Base-by-base conservation (phyloP, 2,329 filamentous ascomycete genomes). In the Metarhizium humberi region DNA sequence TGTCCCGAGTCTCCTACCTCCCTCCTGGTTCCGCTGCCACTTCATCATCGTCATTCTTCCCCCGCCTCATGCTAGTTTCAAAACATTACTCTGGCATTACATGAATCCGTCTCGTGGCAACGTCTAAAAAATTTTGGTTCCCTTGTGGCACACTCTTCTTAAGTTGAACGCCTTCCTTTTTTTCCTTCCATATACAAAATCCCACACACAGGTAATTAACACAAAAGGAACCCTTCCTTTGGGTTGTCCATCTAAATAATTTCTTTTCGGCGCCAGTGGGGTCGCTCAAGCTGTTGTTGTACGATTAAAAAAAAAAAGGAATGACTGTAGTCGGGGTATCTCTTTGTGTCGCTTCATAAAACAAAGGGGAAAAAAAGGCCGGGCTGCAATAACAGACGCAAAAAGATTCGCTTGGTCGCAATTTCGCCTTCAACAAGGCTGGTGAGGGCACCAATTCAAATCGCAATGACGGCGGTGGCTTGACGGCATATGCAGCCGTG, bases 241-340 rank as follows among this genome's bases (percentile, higher is more conserved):
- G 30, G 54, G 40, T 38, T 43, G 18, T 25, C 20, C 48, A 49
- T 52, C 50, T 45, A 50, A 18, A 36, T 32, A 16, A n/a, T 30
- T 54, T 47, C 47, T 25, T 47, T 49, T 25, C 25, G 32, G 48
- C 48, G 47, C 48, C 47, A 32, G 16, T 18, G 16, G 30, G 18
- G 29, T 50, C n/a, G 51, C 29, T 43, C 36, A n/a, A 30, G 34
- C 25, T 38, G 46, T 50, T 45, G 18, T 34, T 51, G 5, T 50
- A 48, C 8, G 7, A 45, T 56, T 25, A 25, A 25, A 25, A 52
- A 55, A 38, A n/a, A 47, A 45, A 40, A 62, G 43, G 62, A 63
- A 57, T 60, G 58, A 61, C 63, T 58, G 46, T 45, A 61, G 63
- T 65, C 54, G 58, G 63, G 63, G 64, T 66, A 66, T 66, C 64